phyloP scores from a whole-genome alignment of 805 yeast species.

The Pichia sporocuriosa region DNA sequence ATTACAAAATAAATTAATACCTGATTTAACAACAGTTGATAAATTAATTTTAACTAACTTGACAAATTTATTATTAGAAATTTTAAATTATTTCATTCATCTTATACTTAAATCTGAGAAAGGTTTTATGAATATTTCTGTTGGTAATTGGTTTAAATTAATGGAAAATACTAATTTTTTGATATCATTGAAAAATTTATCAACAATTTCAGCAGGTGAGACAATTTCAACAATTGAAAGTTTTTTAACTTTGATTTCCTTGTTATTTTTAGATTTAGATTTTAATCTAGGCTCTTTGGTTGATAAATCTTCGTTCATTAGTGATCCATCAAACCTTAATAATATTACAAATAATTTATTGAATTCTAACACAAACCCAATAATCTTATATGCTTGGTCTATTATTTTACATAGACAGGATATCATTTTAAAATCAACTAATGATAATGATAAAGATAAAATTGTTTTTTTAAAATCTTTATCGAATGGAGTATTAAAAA shows the following conservation, averaged over 20 bases:
- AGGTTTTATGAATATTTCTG: constrained; percentile 26
- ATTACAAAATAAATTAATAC: constrained; percentile 10
- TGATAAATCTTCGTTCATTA: constrained; percentile 33
- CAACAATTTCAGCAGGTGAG: not conserved
- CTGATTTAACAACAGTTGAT: constrained; percentile 12
- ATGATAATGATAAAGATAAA: constrained; percentile 15
- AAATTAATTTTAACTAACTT: constrained; percentile 15
- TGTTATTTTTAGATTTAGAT: constrained; percentile 53
- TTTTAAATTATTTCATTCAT: constrained; percentile 23
- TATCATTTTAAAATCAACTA: constrained; percentile 30
- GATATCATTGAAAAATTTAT: no score
- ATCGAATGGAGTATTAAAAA: constrained; percentile 11
- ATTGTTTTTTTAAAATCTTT: constrained; percentile 10
- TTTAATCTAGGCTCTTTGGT: constrained; percentile 38
- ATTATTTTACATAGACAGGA: constrained; percentile 49
- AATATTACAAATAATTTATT: constrained; percentile 19
- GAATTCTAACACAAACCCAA: constrained; percentile 35
- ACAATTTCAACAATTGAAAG: constrained; percentile 32
- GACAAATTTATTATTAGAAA: constrained; percentile 17
- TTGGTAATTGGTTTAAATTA: constrained; percentile 49
- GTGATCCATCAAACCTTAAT: constrained; percentile 35
- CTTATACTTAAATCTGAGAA: constrained; percentile 21
- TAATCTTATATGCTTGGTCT: constrained; percentile 62
- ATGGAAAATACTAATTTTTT: constrained; percentile 31
- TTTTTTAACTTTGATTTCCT: constrained; percentile 41